A percentile compares a stretch with the other conserved stretches of the same genome.
Evolutionary conservation across 179 eudicot species (phyloP).

Genomic region (Camellia oleifera): DNA sequence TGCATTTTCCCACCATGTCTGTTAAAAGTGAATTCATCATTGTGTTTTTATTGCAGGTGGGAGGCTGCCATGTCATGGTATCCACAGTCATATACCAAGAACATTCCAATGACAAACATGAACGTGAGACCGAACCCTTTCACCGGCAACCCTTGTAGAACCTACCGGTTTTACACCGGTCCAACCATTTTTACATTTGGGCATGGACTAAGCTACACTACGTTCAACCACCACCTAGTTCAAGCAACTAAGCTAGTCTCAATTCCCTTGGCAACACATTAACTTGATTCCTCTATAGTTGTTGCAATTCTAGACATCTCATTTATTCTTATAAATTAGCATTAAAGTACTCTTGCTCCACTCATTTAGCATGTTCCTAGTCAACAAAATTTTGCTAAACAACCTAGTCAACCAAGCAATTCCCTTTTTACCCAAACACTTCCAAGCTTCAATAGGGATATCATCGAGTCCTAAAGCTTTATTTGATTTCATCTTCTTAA

Average conservation of each 20-base stretch:
- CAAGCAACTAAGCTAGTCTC: constrained; percentile 42
- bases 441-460: too few relatives aligned
- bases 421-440: too few relatives aligned
- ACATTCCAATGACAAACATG: constrained; percentile 75
- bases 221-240: constrained; percentile 46
- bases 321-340: too few relatives aligned
- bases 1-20: neutral
- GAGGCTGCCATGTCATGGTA: constrained; percentile 76
- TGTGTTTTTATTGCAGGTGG: constrained; percentile 46
- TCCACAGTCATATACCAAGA: constrained; percentile 54
- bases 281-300: too few relatives aligned
- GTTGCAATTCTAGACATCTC: too few relatives aligned
- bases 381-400: too few relatives aligned
- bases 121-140: constrained; percentile 68
- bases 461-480: too few relatives aligned
- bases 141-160: constrained; percentile 70
- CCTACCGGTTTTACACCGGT: constrained; percentile 71
- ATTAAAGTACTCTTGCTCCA: too few relatives aligned
- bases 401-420: too few relatives aligned
- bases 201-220: constrained; percentile 63
- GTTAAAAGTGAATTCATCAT: neutral
- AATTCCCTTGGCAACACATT: constrained; percentile 28
- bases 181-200: constrained; percentile 55
- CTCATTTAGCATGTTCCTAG: too few relatives aligned
- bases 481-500: too few relatives aligned